Evolutionary conservation across 352 stramenopile species (phyloP), one percentile per base, ranked within the genome.

Genomic region (Globisporangium heterothallicum): DNA sequence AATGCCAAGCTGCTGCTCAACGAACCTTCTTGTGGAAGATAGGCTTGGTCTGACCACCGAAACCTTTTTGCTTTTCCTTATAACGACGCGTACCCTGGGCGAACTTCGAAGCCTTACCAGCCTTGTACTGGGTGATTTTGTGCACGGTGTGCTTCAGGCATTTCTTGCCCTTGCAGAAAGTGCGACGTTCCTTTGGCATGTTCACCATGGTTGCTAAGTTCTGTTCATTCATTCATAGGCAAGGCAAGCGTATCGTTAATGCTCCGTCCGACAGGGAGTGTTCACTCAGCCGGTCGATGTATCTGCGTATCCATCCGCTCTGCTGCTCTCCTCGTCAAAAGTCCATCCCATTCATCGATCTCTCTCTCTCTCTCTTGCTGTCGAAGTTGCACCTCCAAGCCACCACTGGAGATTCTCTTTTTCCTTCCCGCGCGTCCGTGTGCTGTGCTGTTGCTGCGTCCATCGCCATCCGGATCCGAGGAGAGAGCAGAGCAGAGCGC

Each of bases 61-160:
- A 99, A 79, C 97, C 97, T 89, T 98, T 98, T 83, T 99, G 97
- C 91, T 99, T 99, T 55, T 92, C 86, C 68, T 98, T 92, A 78
- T 99, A 99, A 86, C 97, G 96, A 89, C 97, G 94, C 47, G 76
- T 69, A 61, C 80, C 93, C 81, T 99, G 97, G 49, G 97, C 97
- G 78, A 97, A 99, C 86, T 99, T 99, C 57, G 95, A 99, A 32
- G 97, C 97, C 84, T 99, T 99, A 61, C 97, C 97, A 50, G 97
- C 83, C 84, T 99, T 99, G 95, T 99, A 99, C 84, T 99, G 97
- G 45, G 97, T 99, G 47, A 99, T 97, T 88, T 99, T 99, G 89
- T 99, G 96, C 48, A 97, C 65, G 44, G 93, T 97, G 83, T 99
- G 97, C 88, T 99, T 99, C 59, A 87, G 83, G 94, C 97, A 99